Conservation (phyloP, 371 early-diverging fungal genomes). For the Apophysomyces trapeziformis region DNA sequence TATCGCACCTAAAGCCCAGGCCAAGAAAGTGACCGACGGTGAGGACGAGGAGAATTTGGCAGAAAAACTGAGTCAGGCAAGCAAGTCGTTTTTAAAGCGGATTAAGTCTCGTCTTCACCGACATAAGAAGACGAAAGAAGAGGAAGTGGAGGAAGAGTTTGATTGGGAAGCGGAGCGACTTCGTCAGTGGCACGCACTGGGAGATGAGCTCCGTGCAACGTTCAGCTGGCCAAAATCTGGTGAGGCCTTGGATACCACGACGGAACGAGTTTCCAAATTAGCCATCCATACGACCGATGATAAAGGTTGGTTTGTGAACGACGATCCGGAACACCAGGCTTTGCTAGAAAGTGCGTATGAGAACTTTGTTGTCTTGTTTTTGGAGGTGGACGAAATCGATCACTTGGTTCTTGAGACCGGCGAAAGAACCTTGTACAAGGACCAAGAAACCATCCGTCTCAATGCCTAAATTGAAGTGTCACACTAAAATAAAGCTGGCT, state of each 20-base stretch:
- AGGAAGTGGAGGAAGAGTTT: conserved; percentile 26
- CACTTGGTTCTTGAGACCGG: conserved; percentile 19
- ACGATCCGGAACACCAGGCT: conserved; percentile 19
- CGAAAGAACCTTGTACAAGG: conserved; percentile 14
- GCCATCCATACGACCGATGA: conserved; percentile 21
- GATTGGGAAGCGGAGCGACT: conserved; percentile 42
- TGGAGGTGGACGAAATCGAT: conserved; percentile 37
- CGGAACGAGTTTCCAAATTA: neutral
- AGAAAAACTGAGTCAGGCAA: conserved; percentile 9
- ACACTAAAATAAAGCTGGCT: conserved; percentile 8
- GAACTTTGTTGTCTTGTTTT: conserved; percentile 34
- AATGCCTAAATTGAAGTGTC: conserved; percentile 7
- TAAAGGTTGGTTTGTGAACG: conserved; percentile 19
- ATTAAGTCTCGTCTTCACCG: conserved; percentile 8
- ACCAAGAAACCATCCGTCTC: neutral
- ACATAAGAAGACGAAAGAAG: conserved; percentile 3
- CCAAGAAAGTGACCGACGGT: neutral
- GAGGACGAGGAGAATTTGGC: conserved; percentile 5
- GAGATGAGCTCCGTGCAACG: conserved; percentile 32
- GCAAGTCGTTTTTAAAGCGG: conserved; percentile 30
- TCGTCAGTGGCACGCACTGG: conserved; percentile 30
- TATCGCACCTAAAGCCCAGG: conserved; percentile 10
- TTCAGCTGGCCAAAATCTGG: conserved; percentile 12
- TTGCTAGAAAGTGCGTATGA: conserved; percentile 30
- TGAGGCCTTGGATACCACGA: neutral